A percentile compares a stretch with the other conserved stretches of the same genome.
Evolutionary conservation across 1,284 basidiomycete genomes (phyloP).

Genomic region (Fistulina hepatica): DNA sequence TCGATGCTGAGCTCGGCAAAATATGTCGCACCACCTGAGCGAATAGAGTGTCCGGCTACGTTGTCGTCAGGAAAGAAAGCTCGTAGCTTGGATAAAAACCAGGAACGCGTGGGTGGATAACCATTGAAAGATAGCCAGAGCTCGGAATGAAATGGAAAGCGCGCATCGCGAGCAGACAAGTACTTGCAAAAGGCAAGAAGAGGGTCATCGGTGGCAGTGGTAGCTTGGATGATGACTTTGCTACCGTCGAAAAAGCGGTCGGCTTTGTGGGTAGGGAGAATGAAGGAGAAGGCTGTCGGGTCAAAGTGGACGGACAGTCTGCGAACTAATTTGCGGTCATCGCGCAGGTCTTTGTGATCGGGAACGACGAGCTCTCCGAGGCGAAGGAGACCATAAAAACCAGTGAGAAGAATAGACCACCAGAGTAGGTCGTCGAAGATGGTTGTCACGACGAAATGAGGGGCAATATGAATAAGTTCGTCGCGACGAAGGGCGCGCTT

Average conservation of each 20-base stretch:
- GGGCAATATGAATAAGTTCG: constrained; percentile 10
- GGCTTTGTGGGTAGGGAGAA: constrained; percentile 24
- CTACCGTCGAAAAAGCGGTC: constrained; percentile 22
- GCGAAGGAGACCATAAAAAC: constrained; percentile 22
- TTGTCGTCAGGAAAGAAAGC: constrained; percentile 7
- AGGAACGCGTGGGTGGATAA: constrained; percentile 14
- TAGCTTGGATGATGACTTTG: constrained; percentile 13
- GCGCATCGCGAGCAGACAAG: constrained; percentile 16
- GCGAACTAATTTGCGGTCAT: constrained; percentile 16
- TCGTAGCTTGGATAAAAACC: constrained; percentile 14
- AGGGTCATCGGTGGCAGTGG: constrained; percentile 7
- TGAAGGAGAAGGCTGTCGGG: constrained; percentile 11
- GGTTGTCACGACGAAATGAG: constrained; percentile 10
- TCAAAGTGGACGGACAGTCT: constrained; percentile 10
- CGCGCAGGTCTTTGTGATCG: constrained; percentile 12
- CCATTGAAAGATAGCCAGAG: constrained; percentile 18
- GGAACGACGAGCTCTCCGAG: constrained; percentile 23
- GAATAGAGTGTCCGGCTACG: constrained; percentile 16
- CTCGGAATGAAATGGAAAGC: constrained; percentile 13
- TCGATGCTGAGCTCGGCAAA: constrained; percentile 14
- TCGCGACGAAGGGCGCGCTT: constrained; percentile 20
- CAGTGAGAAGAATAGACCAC: constrained; percentile 14
- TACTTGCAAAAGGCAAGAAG: constrained; percentile 14
- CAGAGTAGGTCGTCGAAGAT: constrained; percentile 23
- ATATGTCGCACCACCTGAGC: constrained; percentile 16